phyloP scores from a whole-genome alignment of 768 basidiomycete genomes.

The Plicaturopsis crispa region DNA sequence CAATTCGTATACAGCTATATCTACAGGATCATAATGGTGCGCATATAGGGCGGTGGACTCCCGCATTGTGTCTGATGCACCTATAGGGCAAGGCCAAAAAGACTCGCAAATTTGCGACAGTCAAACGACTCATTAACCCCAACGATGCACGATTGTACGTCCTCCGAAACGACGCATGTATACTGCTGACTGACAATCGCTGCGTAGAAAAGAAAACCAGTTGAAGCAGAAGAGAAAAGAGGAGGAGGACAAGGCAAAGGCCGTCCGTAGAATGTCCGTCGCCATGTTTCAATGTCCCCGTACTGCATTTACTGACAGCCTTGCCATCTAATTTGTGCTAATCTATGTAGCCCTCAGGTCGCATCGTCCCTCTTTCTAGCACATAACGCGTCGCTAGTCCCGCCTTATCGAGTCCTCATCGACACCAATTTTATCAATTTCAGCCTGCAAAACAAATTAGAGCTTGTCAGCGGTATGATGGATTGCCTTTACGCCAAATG shows the following conservation, averaged over 20 bases:
- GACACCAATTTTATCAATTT: conserved; percentile 99
- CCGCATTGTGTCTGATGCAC: no score
- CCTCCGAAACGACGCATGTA: not conserved
- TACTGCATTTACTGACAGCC: not conserved
- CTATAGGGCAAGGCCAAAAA: conserved; percentile 83
- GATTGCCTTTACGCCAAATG: conserved; percentile 98
- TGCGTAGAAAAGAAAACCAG: conserved; percentile 86
- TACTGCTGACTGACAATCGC: conserved; percentile 7
- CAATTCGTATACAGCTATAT: no score
- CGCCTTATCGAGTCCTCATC: conserved; percentile 94
- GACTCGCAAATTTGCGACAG: conserved; percentile 89
- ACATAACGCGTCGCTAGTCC: conserved; percentile 93
- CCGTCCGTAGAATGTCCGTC: conserved; percentile 72
- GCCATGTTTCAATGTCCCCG: conserved; percentile 3
- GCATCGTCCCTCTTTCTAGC: conserved; percentile 92
- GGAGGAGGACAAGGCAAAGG: conserved; percentile 71
- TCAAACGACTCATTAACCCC: conserved; percentile 91
- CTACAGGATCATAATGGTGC: no score
- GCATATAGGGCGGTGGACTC: no score
- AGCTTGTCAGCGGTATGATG: conserved; percentile 98
- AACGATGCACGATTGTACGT: conserved; percentile 87
- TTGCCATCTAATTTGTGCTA: conserved; percentile 4
- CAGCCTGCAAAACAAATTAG: conserved; percentile 94
- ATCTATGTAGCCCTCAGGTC: conserved; percentile 55
- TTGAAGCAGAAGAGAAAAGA: conserved; percentile 83